A percentile compares a stretch with the other conserved stretches of the same genome.
Evolutionary conservation across 129 eudicot genomes (phyloP).

Genomic region (sunflower (Helianthus annuus)): DNA sequence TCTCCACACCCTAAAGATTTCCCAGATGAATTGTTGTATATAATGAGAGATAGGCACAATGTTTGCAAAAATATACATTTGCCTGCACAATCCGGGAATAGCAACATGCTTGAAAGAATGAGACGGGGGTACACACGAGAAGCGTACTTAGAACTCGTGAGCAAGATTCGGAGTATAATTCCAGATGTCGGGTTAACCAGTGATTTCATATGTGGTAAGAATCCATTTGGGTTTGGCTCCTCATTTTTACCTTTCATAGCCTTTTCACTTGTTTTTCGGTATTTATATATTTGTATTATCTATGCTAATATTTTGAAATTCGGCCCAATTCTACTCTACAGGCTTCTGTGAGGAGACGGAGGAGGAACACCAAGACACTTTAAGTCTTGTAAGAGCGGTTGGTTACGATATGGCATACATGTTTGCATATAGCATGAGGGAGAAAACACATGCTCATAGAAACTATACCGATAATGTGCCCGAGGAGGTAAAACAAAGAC

Average conservation of each 20-base stretch:
- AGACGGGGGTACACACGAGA: slow-evolving; percentile 90
- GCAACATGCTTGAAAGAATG: slow-evolving; percentile 88
- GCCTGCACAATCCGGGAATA: slow-evolving; percentile 98
- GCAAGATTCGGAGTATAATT: slow-evolving; percentile 70
- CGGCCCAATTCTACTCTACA: slow-evolving; percentile 31
- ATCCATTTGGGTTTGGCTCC: neutral
- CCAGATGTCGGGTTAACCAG: slow-evolving; percentile 97
- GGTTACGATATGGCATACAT: slow-evolving; percentile 99
- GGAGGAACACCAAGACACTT: slow-evolving; percentile 83
- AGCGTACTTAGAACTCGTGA: slow-evolving; percentile 93
- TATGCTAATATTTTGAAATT: slow-evolving; percentile 7
- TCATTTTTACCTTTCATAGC: neutral
- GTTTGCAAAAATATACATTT: slow-evolving; percentile 90
- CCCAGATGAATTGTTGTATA: slow-evolving; percentile 81
- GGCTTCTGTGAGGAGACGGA: slow-evolving; percentile 98
- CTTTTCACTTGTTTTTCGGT: neutral
- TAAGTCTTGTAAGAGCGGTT: slow-evolving; percentile 70
- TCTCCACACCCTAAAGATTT: slow-evolving; percentile 99
- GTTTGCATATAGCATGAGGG: slow-evolving; percentile 99
- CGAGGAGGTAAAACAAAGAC: slow-evolving; percentile 76
- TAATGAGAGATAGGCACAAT: slow-evolving; percentile 85
- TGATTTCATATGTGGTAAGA: slow-evolving; percentile 96
- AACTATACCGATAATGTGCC: slow-evolving; percentile 84
- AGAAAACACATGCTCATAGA: slow-evolving; percentile 98
- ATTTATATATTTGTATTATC: neutral